Conservation (phyloP, 1,284 basidiomycete genomes). For the Malassezia furfur region DNA sequence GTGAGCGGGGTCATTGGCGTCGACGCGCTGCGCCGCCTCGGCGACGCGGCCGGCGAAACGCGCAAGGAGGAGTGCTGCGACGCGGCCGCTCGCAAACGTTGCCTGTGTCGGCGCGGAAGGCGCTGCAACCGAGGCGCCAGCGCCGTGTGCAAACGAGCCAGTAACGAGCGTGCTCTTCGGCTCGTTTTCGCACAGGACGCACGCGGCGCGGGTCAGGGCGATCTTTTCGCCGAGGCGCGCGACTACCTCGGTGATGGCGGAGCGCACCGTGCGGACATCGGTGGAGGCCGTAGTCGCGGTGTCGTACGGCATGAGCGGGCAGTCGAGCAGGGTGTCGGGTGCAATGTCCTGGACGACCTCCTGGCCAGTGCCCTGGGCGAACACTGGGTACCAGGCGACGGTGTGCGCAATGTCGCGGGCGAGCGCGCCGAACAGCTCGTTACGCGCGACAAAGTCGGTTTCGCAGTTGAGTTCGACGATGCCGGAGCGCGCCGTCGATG, state of each 20-base stretch:
- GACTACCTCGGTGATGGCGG: conserved; percentile 68
- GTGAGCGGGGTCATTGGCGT: conserved; percentile 18
- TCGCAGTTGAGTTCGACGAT: conserved; percentile 93
- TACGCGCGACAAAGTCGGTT: conserved; percentile 88
- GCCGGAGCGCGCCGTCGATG: conserved; percentile 55
- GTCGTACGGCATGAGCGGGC: conserved; percentile 39
- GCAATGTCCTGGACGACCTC: conserved; percentile 18
- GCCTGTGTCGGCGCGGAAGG: conserved; percentile 53
- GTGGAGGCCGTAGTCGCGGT: conserved; percentile 3
- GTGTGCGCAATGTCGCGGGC: conserved; percentile 76
- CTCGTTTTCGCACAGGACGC: conserved; percentile 56
- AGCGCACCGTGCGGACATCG: conserved; percentile 56
- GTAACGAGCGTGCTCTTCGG: conserved; percentile 55
- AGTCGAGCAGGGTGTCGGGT: conserved; percentile 33
- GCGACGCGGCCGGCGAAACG: conserved; percentile 30
- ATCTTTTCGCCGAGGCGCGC: conserved; percentile 85
- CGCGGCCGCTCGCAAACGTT: conserved; percentile 54
- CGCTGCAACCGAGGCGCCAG: conserved; percentile 31
- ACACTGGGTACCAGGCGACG: conserved; percentile 66
- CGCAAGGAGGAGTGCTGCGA: conserved; percentile 24
- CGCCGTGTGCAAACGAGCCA: conserved; percentile 69
- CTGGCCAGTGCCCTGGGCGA: conserved; percentile 10
- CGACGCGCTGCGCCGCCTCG: conserved; percentile 7
- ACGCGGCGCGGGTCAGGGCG: conserved; percentile 62
- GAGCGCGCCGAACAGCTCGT: conserved; percentile 69